Base-by-base conservation (phyloP, 441 rosid genomes). In the Melastoma candidum region DNA sequence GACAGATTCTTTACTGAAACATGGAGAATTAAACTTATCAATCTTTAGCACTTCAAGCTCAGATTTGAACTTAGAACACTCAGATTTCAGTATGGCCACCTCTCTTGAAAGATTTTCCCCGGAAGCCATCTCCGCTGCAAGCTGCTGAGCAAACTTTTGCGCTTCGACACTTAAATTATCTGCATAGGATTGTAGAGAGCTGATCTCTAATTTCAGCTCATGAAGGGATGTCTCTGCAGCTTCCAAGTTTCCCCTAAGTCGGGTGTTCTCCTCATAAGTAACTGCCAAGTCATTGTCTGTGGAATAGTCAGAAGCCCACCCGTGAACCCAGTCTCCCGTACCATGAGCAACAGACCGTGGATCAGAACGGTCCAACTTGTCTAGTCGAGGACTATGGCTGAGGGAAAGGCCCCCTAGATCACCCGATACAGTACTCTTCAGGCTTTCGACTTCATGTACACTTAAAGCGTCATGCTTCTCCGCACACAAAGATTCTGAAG, bases 391-490 rank as follows among this genome's bases (percentile, higher is more conserved):
- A 58, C 74, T 83, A 66, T 80, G 93, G 66, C 70, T 54, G 26
- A 62, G 66, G 50, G 66, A 49, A 59, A 78, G 82, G 63, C 80
- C 93, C 70, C 73, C 83, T 63, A 85, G 58, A 75, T 90, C 97
- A 69, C 87, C 96, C 54, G 96, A 82, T 41, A 69, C 71, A 2
- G 78, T 72, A 74, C 90, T 85, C 77, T 78, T 85, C 43, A 84
- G 75, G 81, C 90, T 80, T 62, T 85, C 96, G 60, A 83, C 65
- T 79, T 89, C 97, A 63, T 76, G 82, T 47, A 76, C 66, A 63
- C 86, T 84, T 52, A 87, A 79, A 13, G 80, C 71, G 62, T 87
- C 99, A 55, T 90, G 94, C 73, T 85, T 90, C 73, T 90, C 99
- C 13, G 96, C 83, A 58, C 69, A 85, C 51, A 87, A 57, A 61